These are phyloP conservation scores for Glycine soja DNA, from an alignment of 306 rosid genomes.

Conservation along the genomic window DNA sequence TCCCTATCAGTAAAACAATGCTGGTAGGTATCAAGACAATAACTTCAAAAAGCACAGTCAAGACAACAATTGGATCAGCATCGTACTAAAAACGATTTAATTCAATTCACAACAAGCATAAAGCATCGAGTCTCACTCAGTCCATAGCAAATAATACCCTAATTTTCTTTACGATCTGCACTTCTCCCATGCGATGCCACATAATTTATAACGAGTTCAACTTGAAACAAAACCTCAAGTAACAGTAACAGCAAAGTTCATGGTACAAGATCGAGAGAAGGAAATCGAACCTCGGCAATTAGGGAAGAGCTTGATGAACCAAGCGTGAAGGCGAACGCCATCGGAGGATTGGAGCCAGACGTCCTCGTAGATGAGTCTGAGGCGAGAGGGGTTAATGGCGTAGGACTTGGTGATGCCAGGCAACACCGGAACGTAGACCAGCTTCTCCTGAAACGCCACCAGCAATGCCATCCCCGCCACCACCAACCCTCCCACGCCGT, in stretches of 20 bases:
- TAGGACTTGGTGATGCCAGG: constrained; percentile 94
- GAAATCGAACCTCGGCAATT: constrained; percentile 66
- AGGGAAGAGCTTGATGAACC: constrained; percentile 98
- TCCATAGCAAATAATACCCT: neutral
- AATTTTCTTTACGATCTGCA: neutral
- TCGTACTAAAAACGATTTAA: neutral
- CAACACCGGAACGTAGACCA: constrained; percentile 89
- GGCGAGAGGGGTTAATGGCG: constrained; percentile 80
- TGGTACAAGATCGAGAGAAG: too few species aligned
- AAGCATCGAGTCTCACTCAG: too few species aligned
- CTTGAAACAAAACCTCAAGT: too few species aligned
- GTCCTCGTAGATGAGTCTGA: constrained; percentile 83
- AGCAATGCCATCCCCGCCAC: constrained; percentile 93
- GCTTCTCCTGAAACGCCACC: constrained; percentile 90
- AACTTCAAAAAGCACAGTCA: neutral
- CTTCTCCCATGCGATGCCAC: too few species aligned
- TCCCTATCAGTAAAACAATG: constrained; percentile 5
- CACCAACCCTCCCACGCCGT: constrained; percentile 91
- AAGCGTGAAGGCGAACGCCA: constrained; percentile 93
- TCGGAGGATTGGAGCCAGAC: constrained; percentile 90
- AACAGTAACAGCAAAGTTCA: too few species aligned
- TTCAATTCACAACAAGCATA: neutral
- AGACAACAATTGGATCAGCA: neutral
- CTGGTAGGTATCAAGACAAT: neutral
- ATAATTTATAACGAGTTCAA: too few species aligned